Evolutionary conservation across 208 protist genomes (phyloP).

Genomic region (Porcisia hertigi): DNA sequence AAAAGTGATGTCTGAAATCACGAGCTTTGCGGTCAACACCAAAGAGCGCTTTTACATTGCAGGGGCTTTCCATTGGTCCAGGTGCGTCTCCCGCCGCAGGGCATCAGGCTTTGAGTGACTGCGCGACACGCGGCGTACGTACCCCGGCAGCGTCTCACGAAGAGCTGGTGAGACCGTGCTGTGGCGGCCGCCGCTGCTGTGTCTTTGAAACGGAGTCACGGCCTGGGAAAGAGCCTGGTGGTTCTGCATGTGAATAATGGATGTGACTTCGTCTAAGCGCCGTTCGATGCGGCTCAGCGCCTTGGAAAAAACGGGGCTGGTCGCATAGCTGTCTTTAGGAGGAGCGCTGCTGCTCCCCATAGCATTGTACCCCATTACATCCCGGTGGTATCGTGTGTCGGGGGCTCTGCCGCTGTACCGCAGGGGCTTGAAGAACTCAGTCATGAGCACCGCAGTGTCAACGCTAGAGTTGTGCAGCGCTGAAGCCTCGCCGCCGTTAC

Average conservation of each 20-base stretch:
- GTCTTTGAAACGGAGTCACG: background rate
- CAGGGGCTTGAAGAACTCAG: slow-evolving; percentile 64
- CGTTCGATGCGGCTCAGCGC: slow-evolving; percentile 67
- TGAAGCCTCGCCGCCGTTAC: slow-evolving; percentile 25
- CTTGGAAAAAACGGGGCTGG: slow-evolving; percentile 51
- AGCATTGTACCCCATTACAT: slow-evolving; percentile 6
- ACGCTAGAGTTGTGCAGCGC: slow-evolving; percentile 40
- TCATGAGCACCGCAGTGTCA: slow-evolving; percentile 53
- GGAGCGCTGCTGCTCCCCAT: slow-evolving; percentile 10
- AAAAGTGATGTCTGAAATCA: background rate
- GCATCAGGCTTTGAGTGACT: slow-evolving; percentile 25
- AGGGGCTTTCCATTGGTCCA: slow-evolving; percentile 28
- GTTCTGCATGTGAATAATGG: slow-evolving; percentile 59
- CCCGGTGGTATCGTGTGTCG: slow-evolving; percentile 10
- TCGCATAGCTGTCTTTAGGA: slow-evolving; percentile 21
- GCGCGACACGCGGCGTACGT: slow-evolving; percentile 16
- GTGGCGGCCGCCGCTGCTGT: slow-evolving; percentile 22
- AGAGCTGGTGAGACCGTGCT: slow-evolving; percentile 17
- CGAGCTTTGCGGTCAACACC: background rate
- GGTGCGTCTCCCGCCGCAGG: slow-evolving; percentile 20
- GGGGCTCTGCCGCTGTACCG: slow-evolving; percentile 11
- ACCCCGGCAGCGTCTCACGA: slow-evolving; percentile 16
- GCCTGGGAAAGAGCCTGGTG: slow-evolving; percentile 6
- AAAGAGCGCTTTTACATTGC: slow-evolving; percentile 11
- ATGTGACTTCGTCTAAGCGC: slow-evolving; percentile 69